Evolutionary conservation across 805 yeast genomes (phyloP).

Genomic region (Candida nitratophila): DNA sequence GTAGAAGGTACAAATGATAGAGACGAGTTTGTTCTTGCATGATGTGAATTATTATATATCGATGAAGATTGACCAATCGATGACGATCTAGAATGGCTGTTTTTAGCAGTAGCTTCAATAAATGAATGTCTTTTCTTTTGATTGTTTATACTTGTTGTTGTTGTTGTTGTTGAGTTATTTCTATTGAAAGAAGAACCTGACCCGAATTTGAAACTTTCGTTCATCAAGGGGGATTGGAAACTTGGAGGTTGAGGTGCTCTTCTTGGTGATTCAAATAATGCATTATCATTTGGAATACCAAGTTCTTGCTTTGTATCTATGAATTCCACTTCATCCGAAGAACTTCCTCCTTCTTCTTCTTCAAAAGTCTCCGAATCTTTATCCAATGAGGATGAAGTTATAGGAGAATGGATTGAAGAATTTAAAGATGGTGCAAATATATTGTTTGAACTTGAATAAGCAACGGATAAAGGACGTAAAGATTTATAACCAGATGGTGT

Average conservation of each 20-base stretch:
- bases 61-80: conserved; percentile 26
- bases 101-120: conserved; percentile 2
- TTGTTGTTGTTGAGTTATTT: conserved; percentile 5
- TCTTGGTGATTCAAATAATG: conserved; percentile 56
- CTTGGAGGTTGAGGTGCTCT: conserved; percentile 65
- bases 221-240: conserved; percentile 19
- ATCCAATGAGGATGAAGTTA: not conserved
- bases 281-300: conserved; percentile 1
- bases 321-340: not conserved
- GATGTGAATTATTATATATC: conserved; percentile 36
- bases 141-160: not conserved
- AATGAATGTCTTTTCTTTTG: conserved; percentile 6
- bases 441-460: conserved; percentile 1
- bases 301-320: not conserved
- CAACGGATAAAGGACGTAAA: conserved; percentile 14
- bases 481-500: conserved; percentile 2
- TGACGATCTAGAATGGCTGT: conserved; percentile 18
- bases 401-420: not conserved
- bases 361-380: not conserved
- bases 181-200: conserved; percentile 1
- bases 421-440: not conserved
- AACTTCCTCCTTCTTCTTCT: conserved; percentile 4
- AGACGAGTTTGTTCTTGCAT: conserved; percentile 28
- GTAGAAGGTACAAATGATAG: conserved; percentile 17
- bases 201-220: conserved; percentile 18